Evolutionary conservation across 2,329 filamentous ascomycete genomes (phyloP), one percentile per base, ranked within the genome.

Genomic region (Stagonosporopsis tanaceti): DNA sequence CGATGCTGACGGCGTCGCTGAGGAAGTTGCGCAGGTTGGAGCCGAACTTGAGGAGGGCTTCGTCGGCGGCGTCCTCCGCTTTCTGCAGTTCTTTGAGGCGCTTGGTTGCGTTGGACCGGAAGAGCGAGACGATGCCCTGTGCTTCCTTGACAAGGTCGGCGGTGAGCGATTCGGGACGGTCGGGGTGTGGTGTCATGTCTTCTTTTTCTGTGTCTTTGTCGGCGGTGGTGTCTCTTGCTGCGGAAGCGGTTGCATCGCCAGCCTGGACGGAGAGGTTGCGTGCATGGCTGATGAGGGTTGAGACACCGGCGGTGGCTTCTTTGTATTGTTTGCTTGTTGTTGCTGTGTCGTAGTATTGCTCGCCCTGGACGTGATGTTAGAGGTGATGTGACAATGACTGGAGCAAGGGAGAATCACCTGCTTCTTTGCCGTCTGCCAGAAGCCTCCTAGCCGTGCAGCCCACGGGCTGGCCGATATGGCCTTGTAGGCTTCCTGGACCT

Each of bases 51-150:
- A 98, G 81, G 9, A 99, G 85, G 0, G 95, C 95, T 76, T 98
- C 95, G 75, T 99, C 95, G 7, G 95, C 95, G 4, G 94, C 94
- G 72, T 98, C 94, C 77, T 99, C 95, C 12, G 94, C 95, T 67
- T 87, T 87, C 72, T 97, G 91, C 20, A 98, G 88, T 58, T 97
- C 92, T 71, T 92, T 95, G 57, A 98, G 81, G 45, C 92, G 87
- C 77, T 92, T 93, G 25, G 91, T 83, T 4, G 93, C 93, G 78
- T 96, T 91, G 20, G 82, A 78, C 55, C 88, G 87, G 74, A 98
- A 86, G 41, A 90, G 86, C 5, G 89, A 87, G 28, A 98, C 86
- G 57, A 97, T 88, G 11, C 87, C 80, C 53, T 86, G 83, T 6
- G 84, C 84, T 65, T 85, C 83, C 55, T 81, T 82, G 54, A 82